Conservation (phyloP, 208 protist genomes). For the Porcisia hertigi region DNA sequence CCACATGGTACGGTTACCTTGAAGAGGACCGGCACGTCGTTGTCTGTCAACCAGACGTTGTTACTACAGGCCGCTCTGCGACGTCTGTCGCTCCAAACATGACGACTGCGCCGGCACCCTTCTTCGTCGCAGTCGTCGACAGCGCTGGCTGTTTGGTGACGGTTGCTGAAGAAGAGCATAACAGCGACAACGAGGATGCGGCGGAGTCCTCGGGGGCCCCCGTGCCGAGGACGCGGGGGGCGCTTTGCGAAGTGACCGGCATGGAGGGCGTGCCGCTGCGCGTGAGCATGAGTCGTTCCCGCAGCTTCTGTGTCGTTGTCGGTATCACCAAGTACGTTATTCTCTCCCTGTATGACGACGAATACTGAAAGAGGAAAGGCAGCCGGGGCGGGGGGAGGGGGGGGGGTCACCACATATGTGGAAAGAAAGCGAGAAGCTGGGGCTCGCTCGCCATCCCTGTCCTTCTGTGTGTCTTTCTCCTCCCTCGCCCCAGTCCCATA, state of each 20-base stretch:
- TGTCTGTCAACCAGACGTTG: constrained; percentile 20
- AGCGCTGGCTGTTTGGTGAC: constrained; percentile 36
- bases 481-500: not conserved
- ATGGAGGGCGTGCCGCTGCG: constrained; percentile 44
- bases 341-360: constrained; percentile 66
- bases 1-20: constrained; percentile 43
- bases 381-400: too few relatives aligned
- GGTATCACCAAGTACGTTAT: constrained; percentile 65
- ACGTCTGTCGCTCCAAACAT: not conserved
- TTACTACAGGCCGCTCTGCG: not conserved
- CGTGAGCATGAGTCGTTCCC: constrained; percentile 55
- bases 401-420: too few relatives aligned
- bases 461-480: constrained; percentile 5
- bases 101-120: constrained; percentile 9
- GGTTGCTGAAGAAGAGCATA: constrained; percentile 39
- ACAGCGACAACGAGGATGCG: constrained; percentile 30
- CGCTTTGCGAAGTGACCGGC: constrained; percentile 46
- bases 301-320: constrained; percentile 73
- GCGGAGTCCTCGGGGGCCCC: not conserved
- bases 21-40: constrained; percentile 50
- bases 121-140: constrained; percentile 47
- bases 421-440: not conserved
- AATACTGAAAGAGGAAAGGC: constrained; percentile 11
- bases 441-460: not conserved
- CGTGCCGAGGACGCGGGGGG: constrained; percentile 3